These are phyloP conservation scores for Aspergillus steynii DNA, from an alignment of 495 filamentous ascomycete genomes.

Conservation along the genomic window DNA sequence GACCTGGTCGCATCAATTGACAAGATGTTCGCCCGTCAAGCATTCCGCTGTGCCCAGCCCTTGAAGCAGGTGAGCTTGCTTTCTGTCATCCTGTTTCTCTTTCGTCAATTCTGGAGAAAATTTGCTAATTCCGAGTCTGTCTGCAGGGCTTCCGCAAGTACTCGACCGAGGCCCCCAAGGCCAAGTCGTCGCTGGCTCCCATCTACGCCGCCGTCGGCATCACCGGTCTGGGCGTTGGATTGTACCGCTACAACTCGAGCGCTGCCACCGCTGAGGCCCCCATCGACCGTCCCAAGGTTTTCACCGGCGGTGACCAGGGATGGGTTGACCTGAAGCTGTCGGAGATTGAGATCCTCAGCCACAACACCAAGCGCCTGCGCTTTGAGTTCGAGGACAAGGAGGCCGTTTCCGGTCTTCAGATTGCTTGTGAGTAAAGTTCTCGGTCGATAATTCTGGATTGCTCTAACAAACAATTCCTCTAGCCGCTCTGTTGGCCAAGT, in stretches of 20 bases:
- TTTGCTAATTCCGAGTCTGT: slow-evolving; percentile 7
- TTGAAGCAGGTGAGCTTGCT: slow-evolving; percentile 42
- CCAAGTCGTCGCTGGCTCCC: slow-evolving; percentile 42
- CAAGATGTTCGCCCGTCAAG: slow-evolving; percentile 52
- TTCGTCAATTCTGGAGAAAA: neutral
- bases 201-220: slow-evolving; percentile 43
- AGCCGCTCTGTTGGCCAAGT: slow-evolving; percentile 85
- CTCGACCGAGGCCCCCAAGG: slow-evolving; percentile 46
- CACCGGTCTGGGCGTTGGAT: slow-evolving; percentile 41
- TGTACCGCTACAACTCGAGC: slow-evolving; percentile 45
- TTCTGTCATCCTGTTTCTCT: neutral
- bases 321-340: slow-evolving; percentile 79
- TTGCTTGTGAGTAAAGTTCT: slow-evolving; percentile 61
- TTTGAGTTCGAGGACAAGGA: slow-evolving; percentile 84
- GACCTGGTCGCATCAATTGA: slow-evolving; percentile 13
- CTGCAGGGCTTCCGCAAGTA: slow-evolving; percentile 53
- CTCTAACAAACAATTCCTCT: neutral
- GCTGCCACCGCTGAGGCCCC: slow-evolving; percentile 32
- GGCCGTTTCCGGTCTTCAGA: slow-evolving; percentile 73
- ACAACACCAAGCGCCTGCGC: slow-evolving; percentile 86
- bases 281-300: slow-evolving; percentile 50
- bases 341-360: slow-evolving; percentile 73
- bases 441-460: neutral
- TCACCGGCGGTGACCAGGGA: slow-evolving; percentile 85
- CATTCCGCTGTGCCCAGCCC: slow-evolving; percentile 50